Evolutionary conservation across 495 filamentous ascomycete species (phyloP).

Genomic region (Xylaria palmicola): DNA sequence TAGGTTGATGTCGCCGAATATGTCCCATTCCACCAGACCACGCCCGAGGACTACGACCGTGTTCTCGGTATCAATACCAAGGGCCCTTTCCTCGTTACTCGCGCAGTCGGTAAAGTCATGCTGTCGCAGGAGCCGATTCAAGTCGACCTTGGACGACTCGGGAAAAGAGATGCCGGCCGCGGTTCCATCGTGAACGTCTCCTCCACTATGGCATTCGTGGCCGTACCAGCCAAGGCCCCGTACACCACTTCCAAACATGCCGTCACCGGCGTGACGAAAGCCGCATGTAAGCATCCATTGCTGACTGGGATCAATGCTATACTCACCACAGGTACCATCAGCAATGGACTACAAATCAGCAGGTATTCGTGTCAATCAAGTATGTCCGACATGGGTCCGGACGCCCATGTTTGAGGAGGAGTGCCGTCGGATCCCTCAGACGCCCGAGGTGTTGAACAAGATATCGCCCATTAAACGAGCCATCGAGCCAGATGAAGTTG

Average conservation of each 20-base stretch:
- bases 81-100: conserved; percentile 32
- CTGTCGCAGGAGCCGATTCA: conserved; percentile 30
- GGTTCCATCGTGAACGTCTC: conserved; percentile 29
- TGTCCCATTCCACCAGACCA: conserved; percentile 23
- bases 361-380: conserved; percentile 24
- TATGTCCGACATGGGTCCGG: conserved; percentile 20
- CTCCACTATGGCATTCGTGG: conserved; percentile 17
- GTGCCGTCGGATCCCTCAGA: conserved; percentile 13
- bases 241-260: conserved; percentile 31
- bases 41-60: conserved; percentile 27
- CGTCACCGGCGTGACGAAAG: conserved; percentile 23
- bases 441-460: conserved; percentile 5
- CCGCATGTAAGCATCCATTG: conserved; percentile 12
- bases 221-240: conserved; percentile 13
- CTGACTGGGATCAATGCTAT: not conserved
- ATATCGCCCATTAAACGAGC: conserved; percentile 8
- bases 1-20: conserved; percentile 22
- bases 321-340: not conserved
- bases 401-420: conserved; percentile 42
- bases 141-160: conserved; percentile 22
- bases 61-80: conserved; percentile 34
- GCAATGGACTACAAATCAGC: conserved; percentile 17
- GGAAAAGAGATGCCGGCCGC: conserved; percentile 19
- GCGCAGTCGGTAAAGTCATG: conserved; percentile 39
- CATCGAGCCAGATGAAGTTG: conserved; percentile 23